Percentiles rank a stretch among this genome's conserved stretches.
phyloP scores from a whole-genome alignment of 371 early-diverging fungal genomes.

The Blastocladiella emersonii region DNA sequence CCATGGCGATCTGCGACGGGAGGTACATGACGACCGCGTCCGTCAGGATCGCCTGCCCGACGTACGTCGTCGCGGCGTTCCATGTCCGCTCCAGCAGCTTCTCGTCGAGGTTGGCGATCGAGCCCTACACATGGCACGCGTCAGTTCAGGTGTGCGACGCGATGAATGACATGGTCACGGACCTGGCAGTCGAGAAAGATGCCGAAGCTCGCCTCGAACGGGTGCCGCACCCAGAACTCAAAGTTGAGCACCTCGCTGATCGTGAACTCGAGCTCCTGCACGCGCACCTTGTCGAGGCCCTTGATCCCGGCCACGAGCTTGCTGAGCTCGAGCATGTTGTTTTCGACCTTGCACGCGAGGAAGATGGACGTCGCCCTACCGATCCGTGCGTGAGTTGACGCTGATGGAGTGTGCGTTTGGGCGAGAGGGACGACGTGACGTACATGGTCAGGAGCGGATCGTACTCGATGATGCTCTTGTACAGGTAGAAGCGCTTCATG shows the following conservation, averaged over 20 bases:
- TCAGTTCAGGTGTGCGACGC: not conserved
- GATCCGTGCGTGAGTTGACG: not conserved
- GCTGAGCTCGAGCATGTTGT: conserved; percentile 53
- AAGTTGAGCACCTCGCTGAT: conserved; percentile 69
- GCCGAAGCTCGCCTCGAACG: conserved; percentile 68
- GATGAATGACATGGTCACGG: not conserved
- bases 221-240: conserved; percentile 70
- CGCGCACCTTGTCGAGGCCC: conserved; percentile 15
- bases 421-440: not conserved
- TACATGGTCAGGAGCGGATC: conserved; percentile 71
- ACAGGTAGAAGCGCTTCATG: conserved; percentile 80
- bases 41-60: conserved; percentile 45
- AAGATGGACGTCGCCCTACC: conserved; percentile 66
- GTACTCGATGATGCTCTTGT: conserved; percentile 76
- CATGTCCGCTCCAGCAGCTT: conserved; percentile 37
- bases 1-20: conserved; percentile 74
- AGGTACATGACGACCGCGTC: conserved; percentile 66
- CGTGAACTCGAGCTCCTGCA: conserved; percentile 53
- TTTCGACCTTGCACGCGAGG: conserved; percentile 74
- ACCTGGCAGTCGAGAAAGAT: conserved; percentile 66
- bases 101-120: not conserved
- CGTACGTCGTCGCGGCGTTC: conserved; percentile 33
- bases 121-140: no score
- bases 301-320: conserved; percentile 41
- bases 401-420: not conserved